Base-by-base conservation (phyloP, 2,329 filamentous ascomycete species). In the Apiospora sp. region DNA sequence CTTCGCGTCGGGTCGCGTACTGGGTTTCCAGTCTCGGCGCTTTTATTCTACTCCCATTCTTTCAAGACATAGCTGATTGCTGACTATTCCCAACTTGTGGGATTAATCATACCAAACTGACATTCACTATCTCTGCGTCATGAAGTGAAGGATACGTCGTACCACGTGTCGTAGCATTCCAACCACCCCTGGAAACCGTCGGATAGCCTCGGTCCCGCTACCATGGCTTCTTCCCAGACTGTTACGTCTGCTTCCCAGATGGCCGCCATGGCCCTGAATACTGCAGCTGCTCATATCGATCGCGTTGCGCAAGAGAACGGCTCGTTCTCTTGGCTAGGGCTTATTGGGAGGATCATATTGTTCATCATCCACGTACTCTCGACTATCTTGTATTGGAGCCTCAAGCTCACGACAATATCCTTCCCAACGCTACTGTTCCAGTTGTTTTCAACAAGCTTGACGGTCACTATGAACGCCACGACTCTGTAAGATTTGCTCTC, bases 401-500 rank as follows among this genome's bases (percentile, higher is more conserved):
- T 98, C 77, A 94, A 93, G 74, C 93, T 98, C 79, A 89, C 92
- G 24, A 97, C 96, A 37, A 95, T 98, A 76, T 97, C 94, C 22
- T 82, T 98, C 73, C 96, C 96, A 61, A 94, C 94, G 81, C 91
- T 96, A 83, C 89, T 98, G 24, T 99, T 97, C 58, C 80, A 76
- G 19, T 72, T 82, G 54, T 82, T 82, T 71, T 83, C 82, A 10
- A 81, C 94, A 75, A 98, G 94, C 82, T 86, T 97, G 86, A 99
- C 96, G 0, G 94, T 99, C 80, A 99, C 96, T 14, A 97, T 99
- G 95, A 98, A 98, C 81, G 96, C 96, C 77, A 98, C 96, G 27
- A 99, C 96, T 24, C 84, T 99, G 91, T 97, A 90, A 80, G 91
- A 10, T 19, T 24, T 64, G 58, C 19, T 34, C 10, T 41, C 34